Conservation (phyloP, 169 alveolate genomes). For the Eimeria maxima region DNA sequence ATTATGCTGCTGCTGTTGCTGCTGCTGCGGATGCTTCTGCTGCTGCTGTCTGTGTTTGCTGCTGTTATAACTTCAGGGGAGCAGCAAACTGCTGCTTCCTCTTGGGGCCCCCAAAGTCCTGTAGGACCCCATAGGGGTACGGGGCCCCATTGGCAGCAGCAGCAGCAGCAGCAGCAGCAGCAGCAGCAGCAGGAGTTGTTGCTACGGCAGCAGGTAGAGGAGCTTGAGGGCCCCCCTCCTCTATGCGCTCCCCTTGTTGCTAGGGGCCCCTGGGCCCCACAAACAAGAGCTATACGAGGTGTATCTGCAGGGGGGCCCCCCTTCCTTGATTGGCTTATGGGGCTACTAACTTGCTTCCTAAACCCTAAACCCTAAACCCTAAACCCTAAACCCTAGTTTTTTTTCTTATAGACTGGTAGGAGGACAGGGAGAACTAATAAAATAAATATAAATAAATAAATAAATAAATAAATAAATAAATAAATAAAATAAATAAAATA, state of each 20-base stretch:
- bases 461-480: too few relatives aligned
- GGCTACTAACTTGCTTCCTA: not conserved
- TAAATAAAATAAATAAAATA: too few relatives aligned
- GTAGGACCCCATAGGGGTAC: too few relatives aligned
- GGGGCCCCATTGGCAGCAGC: not conserved
- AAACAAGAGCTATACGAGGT: not conserved
- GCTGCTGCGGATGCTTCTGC: constrained; percentile 14
- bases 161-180: too few relatives aligned
- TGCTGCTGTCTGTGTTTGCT: not conserved
- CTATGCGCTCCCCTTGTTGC: not conserved
- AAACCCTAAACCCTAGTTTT: constrained; percentile 36
- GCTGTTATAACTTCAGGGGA: not conserved
- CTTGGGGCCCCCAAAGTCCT: not conserved
- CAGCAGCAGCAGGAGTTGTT: not conserved
- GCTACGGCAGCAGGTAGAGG: not conserved
- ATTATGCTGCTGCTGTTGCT: constrained; percentile 19
- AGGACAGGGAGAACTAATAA: not conserved
- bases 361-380: constrained; percentile 37
- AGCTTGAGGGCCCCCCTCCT: too few relatives aligned
- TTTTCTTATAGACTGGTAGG: too few relatives aligned
- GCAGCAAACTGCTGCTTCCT: not conserved
- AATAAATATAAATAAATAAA: too few relatives aligned
- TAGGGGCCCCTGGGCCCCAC: not conserved
- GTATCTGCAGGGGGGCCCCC: not conserved
- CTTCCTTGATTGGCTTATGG: not conserved